Percentiles rank a stretch among this genome's conserved stretches.
Evolutionary conservation across 2,329 filamentous ascomycete species (phyloP).

Genomic region (Hymenoscyphus occultus): DNA sequence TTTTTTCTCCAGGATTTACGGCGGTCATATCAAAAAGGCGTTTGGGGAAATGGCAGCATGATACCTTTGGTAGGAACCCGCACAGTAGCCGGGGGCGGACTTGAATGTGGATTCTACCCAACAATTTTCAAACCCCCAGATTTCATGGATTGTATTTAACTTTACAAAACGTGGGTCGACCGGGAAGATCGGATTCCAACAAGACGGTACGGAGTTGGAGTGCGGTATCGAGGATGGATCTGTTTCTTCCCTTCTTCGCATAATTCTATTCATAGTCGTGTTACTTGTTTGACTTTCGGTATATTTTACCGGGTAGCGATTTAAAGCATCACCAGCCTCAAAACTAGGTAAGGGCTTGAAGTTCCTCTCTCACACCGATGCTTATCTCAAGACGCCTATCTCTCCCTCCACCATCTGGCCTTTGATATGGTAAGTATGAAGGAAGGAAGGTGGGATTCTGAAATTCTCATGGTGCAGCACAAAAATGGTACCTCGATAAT

Average conservation of each 20-base stretch:
- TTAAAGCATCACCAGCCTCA: background rate
- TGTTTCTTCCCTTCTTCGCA: background rate
- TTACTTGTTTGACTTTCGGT: background rate
- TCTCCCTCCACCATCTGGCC: background rate
- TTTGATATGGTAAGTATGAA: background rate
- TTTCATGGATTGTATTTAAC: background rate
- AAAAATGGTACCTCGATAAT: background rate
- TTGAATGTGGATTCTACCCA: background rate
- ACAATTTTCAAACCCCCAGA: background rate
- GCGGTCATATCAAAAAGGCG: background rate
- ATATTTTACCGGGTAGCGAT: background rate
- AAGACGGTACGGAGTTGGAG: background rate
- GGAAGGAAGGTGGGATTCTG: background rate
- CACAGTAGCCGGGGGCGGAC: background rate
- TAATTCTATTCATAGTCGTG: background rate
- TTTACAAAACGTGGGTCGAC: slow-evolving; percentile 1
- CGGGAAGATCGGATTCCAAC: background rate
- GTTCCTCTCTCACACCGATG: background rate
- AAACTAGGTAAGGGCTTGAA: background rate
- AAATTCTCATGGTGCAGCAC: background rate
- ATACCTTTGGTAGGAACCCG: background rate
- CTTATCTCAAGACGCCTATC: background rate
- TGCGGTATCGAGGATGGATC: too few species aligned
- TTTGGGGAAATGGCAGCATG: background rate
- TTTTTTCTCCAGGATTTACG: slow-evolving; percentile 1